phyloP scores from a whole-genome alignment of 768 basidiomycete genomes.

The Mycena albidolilacea region DNA sequence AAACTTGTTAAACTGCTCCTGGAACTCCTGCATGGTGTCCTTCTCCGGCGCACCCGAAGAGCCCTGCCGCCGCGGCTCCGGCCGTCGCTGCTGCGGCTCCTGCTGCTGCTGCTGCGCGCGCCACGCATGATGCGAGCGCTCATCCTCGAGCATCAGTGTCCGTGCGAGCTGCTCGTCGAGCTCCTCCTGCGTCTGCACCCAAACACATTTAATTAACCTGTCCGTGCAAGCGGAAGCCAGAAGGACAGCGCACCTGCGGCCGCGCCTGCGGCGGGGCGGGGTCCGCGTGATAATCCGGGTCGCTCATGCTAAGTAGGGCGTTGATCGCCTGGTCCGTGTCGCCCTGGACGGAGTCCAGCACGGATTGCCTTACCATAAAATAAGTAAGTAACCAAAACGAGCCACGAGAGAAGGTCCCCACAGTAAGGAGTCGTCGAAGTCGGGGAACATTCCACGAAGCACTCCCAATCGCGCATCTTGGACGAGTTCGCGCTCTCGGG shows the following conservation, averaged over 20 bases:
- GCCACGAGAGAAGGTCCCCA: slow-evolving; percentile 49
- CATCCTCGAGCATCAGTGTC: slow-evolving; percentile 76
- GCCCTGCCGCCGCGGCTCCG: slow-evolving; percentile 29
- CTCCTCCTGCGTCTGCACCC: slow-evolving; percentile 69
- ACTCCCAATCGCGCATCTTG: slow-evolving; percentile 66
- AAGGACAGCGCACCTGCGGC: slow-evolving; percentile 44
- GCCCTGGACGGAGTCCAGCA: slow-evolving; percentile 80
- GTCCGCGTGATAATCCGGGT: slow-evolving; percentile 76
- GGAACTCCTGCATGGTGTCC: slow-evolving; percentile 76
- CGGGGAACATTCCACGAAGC: slow-evolving; percentile 82
- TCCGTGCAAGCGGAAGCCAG: not conserved
- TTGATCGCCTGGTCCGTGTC: slow-evolving; percentile 86
- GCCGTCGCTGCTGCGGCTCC: slow-evolving; percentile 34
- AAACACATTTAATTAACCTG: not conserved
- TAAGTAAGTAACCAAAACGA: not conserved
- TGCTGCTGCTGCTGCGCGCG: slow-evolving; percentile 48
- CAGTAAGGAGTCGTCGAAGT: slow-evolving; percentile 84
- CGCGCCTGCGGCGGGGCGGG: slow-evolving; percentile 41
- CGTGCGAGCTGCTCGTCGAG: slow-evolving; percentile 88
- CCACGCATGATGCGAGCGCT: slow-evolving; percentile 56
- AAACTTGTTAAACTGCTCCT: slow-evolving; percentile 81
- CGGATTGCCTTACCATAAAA: slow-evolving; percentile 63
- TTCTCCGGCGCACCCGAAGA: slow-evolving; percentile 46
- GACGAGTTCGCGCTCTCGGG: slow-evolving; percentile 34
- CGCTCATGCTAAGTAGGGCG: slow-evolving; percentile 86